Percentiles rank a stretch among this genome's conserved stretches.
These are phyloP conservation scores for Clavulina sp. DNA, from an alignment of 768 basidiomycete genomes.

Conservation along the genomic window DNA sequence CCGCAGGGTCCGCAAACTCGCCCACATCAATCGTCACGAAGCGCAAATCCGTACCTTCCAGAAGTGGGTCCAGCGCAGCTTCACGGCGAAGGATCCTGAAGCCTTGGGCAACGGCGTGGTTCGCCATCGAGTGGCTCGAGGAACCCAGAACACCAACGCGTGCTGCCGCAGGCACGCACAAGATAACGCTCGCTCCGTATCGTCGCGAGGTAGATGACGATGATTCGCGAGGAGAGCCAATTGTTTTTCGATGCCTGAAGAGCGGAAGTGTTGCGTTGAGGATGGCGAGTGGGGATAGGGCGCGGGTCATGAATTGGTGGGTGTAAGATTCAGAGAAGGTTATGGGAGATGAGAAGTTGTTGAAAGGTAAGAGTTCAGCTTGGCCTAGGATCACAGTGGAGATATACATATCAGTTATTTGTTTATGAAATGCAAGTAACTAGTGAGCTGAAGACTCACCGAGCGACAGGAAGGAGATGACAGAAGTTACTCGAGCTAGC, in stretches of 20 bases:
- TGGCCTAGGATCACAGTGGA: constrained; percentile 34
- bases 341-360: background rate
- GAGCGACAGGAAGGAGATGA: constrained; percentile 55
- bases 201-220: constrained; percentile 21
- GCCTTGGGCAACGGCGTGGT: constrained; percentile 52
- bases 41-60: constrained; percentile 33
- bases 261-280: constrained; percentile 63
- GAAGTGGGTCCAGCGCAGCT: constrained; percentile 34
- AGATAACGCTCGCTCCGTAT: constrained; percentile 38
- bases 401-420: constrained; percentile 15
- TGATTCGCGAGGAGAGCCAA: background rate
- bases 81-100: constrained; percentile 61
- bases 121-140: constrained; percentile 53
- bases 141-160: constrained; percentile 36
- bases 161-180: constrained; percentile 62
- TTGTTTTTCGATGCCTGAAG: constrained; percentile 36
- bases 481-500: constrained; percentile 51
- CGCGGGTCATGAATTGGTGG: constrained; percentile 54
- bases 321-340: constrained; percentile 34
- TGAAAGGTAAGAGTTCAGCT: constrained; percentile 42
- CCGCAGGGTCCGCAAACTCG: constrained; percentile 6
- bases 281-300: constrained; percentile 58
- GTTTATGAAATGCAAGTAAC: background rate
- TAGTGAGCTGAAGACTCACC: constrained; percentile 25
- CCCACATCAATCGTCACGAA: constrained; percentile 65